These are phyloP conservation scores for Pelargonium citronellum DNA, from an alignment of 441 rosid genomes.

Conservation along the genomic window DNA sequence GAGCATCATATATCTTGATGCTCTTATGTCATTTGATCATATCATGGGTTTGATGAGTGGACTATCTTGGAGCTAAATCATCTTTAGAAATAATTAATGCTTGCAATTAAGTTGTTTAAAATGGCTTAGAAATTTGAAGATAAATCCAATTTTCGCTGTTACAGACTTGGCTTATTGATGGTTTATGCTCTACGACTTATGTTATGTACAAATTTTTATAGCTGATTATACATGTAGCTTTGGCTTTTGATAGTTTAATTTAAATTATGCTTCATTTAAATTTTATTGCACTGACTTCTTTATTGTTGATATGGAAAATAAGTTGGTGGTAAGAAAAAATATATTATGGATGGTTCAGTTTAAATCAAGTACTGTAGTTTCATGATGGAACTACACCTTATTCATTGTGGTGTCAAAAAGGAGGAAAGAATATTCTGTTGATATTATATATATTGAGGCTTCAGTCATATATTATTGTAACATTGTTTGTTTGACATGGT, in stretches of 20 bases:
- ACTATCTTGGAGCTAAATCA: background rate
- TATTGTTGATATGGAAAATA: too few species aligned
- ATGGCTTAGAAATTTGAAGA: background rate
- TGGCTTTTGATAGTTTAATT: background rate
- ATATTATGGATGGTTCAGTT: background rate
- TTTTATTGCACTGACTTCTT: too few species aligned
- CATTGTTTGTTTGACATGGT: conserved; percentile 4
- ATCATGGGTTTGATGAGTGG: background rate
- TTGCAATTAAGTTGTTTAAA: background rate
- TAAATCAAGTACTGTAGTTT: background rate
- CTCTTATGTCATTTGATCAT: background rate
- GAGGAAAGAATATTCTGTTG: background rate
- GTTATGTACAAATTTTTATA: background rate
- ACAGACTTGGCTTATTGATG: background rate
- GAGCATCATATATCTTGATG: too few species aligned
- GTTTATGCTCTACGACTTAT: background rate
- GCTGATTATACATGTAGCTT: background rate
- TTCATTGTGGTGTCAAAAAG: background rate
- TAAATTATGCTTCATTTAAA: background rate
- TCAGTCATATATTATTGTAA: background rate
- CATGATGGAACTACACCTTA: background rate
- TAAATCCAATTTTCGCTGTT: background rate
- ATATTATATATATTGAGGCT: background rate
- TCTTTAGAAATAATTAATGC: background rate
- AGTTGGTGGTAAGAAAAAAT: background rate